Base-by-base conservation (phyloP, 2,329 filamentous ascomycete species). In the Moelleriella libera region DNA sequence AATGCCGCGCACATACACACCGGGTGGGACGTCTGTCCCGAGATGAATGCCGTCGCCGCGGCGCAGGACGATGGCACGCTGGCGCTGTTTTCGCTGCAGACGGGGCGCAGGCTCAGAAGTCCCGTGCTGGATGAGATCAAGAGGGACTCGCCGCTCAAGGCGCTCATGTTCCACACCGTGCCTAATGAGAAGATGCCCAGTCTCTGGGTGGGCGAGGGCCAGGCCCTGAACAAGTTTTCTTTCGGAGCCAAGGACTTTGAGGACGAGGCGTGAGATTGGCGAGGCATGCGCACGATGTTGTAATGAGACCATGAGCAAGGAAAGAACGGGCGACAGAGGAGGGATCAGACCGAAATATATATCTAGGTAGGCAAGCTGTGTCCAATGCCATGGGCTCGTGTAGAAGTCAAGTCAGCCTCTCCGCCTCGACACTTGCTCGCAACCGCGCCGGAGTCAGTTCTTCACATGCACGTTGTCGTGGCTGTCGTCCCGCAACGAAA, bases 31-130 rank as follows among this genome's bases (percentile, higher is more conserved):
- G 66, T 73, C 5, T 66, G 71, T 48, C 44, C 59, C 0, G 63
- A 65, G n/a, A 57, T 68, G 6, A 73, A 72, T 10, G 53, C 75
- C 29, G 68, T 76, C 5, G 77, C 76, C 0, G 71, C 76, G 0
- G 74, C 72, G 0, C 73, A 76, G 44, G 70, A 74, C 40, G 65
- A 74, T 44, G 69, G 68, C 9, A 67, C 59, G 0, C 61, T 79
- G 0, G 64, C 55, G 1, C 52, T 79, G 10, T 78, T 75, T 53
- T 77, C 74, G 7, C 55, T 75, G 6, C 54, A 52, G 6, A 70
- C 68, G 2, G 76, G 76, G 0, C 51, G 61, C 9, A 55, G 57
- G 9, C 51, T 78, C 5, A 50, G 50, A 3, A 55, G 52, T 9
- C 50, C 55, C 0, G 59, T 48, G 1, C 34, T 69, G 14, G 60